Conservation (phyloP, 371 early-diverging fungal genomes). For the Nematocida sp. region DNA sequence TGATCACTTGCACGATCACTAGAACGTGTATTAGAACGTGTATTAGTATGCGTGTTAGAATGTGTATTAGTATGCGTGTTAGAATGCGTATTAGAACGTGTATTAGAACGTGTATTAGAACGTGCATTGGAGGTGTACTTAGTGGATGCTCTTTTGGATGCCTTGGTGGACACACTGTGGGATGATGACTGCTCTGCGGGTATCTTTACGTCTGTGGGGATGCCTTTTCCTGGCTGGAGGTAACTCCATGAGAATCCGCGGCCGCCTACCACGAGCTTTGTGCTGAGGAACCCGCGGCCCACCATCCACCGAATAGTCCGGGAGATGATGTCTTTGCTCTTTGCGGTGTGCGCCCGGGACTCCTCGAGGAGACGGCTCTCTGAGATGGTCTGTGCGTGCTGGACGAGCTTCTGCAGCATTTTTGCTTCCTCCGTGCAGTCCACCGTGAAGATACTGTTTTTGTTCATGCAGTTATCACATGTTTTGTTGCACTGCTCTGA, state of each 20-base stretch:
- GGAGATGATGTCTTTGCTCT: conserved; percentile 56
- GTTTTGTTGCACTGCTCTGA: conserved; percentile 71
- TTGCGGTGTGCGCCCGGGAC: conserved; percentile 72
- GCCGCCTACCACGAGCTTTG: conserved; percentile 44
- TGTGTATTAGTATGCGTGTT: too few relatives aligned
- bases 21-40: too few relatives aligned
- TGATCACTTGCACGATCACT: too few relatives aligned
- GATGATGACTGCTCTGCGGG: too few relatives aligned
- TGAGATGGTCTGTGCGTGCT: conserved; percentile 69
- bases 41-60: too few relatives aligned
- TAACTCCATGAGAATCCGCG: conserved; percentile 57
- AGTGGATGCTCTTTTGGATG: too few relatives aligned
- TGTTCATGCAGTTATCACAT: too few relatives aligned
- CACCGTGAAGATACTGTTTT: too few relatives aligned
- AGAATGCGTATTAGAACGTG: too few relatives aligned
- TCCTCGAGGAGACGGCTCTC: conserved; percentile 73
- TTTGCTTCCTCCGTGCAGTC: conserved; percentile 57
- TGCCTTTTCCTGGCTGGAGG: conserved; percentile 66
- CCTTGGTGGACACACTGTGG: too few relatives aligned
- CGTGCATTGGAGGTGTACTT: too few relatives aligned
- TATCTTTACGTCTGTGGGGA: conserved; percentile 61
- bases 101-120: too few relatives aligned
- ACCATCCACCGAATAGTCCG: conserved; percentile 55
- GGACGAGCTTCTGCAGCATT: conserved; percentile 46
- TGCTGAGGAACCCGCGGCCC: conserved; percentile 50